Percentiles rank a stretch among this genome's conserved stretches.
Conservation (phyloP, 2,329 filamentous ascomycete species). For the Colletotrichum filicis region DNA sequence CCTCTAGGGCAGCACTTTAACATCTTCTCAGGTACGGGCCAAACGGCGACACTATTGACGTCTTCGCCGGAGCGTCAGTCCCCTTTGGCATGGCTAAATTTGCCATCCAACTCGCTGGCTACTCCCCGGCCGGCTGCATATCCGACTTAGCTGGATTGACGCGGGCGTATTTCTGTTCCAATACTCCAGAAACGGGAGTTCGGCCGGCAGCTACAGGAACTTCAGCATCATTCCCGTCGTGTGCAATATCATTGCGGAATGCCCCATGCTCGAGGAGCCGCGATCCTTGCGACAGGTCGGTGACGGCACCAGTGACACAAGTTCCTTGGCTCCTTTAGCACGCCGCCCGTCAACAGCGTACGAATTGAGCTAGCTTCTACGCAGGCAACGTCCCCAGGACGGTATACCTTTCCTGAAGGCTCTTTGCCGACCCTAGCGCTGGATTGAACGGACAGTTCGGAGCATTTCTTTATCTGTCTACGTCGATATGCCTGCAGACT, state of each 20-base stretch:
- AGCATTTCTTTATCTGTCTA: neutral
- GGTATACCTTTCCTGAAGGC: slow-evolving; percentile 5
- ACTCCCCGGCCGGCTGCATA: neutral
- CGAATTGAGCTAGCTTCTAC: slow-evolving; percentile 4
- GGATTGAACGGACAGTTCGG: neutral
- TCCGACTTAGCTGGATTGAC: neutral
- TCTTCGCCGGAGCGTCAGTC: slow-evolving; percentile 9
- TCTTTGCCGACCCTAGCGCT: neutral
- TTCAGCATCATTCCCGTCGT: slow-evolving; percentile 21
- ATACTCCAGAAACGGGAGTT: slow-evolving; percentile 14
- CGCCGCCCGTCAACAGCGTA: neutral
- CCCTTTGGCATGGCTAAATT: slow-evolving; percentile 14
- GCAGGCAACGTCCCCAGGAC: neutral
- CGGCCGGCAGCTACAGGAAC: slow-evolving; percentile 18
- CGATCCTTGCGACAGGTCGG: neutral
- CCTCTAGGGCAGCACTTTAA: slow-evolving; percentile 14
- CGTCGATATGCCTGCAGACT: slow-evolving; percentile 9
- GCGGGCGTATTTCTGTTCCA: slow-evolving; percentile 17
- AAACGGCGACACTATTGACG: slow-evolving; percentile 1
- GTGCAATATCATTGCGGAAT: neutral
- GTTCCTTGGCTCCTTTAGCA: slow-evolving; percentile 19
- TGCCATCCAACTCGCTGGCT: neutral
- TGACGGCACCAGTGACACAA: neutral
- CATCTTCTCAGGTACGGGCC: slow-evolving; percentile 9
- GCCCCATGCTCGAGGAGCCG: neutral